A percentile compares a stretch with the other conserved stretches of the same genome.
Evolutionary conservation across 805 yeast genomes (phyloP).

Genomic region (Candida methanosorbosa): DNA sequence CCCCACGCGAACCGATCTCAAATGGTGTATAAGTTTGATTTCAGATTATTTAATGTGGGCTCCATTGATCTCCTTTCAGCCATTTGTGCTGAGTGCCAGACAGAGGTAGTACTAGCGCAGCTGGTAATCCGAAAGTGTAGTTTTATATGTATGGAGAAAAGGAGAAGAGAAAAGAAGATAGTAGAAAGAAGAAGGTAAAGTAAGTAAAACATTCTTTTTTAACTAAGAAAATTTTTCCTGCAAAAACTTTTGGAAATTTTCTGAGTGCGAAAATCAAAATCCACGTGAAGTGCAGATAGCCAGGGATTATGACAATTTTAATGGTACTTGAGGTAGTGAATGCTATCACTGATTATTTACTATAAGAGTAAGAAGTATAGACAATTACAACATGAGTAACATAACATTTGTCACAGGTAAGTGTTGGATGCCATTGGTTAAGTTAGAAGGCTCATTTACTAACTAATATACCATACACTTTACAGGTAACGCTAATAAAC

Average conservation of each 20-base stretch:
- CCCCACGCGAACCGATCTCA: slow-evolving; percentile 7
- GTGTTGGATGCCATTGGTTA: not conserved
- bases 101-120: slow-evolving; percentile 22
- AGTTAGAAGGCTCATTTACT: not conserved
- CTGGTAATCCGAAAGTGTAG: slow-evolving; percentile 33
- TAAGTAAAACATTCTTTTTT: slow-evolving; percentile 1
- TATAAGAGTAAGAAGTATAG: too few species aligned
- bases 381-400: slow-evolving; percentile 17
- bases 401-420: slow-evolving; percentile 24
- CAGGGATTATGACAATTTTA: too few species aligned
- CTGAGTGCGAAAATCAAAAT: too few species aligned
- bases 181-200: slow-evolving; percentile 2
- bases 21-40: slow-evolving; percentile 1
- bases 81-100: slow-evolving; percentile 29
- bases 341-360: too few species aligned
- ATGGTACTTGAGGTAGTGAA: too few species aligned
- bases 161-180: slow-evolving; percentile 4
- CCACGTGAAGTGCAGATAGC: too few species aligned
- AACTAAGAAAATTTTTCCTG: too few species aligned
- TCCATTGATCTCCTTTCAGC: slow-evolving; percentile 27
- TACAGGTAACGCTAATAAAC: slow-evolving; percentile 84
- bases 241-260: too few species aligned
- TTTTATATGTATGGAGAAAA: slow-evolving; percentile 17
- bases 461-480: slow-evolving; percentile 12
- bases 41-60: slow-evolving; percentile 4